Evolutionary conservation across 495 filamentous ascomycete genomes (phyloP), one percentile per base, ranked within the genome.

Genomic region (Aspergillus nidulans): DNA sequence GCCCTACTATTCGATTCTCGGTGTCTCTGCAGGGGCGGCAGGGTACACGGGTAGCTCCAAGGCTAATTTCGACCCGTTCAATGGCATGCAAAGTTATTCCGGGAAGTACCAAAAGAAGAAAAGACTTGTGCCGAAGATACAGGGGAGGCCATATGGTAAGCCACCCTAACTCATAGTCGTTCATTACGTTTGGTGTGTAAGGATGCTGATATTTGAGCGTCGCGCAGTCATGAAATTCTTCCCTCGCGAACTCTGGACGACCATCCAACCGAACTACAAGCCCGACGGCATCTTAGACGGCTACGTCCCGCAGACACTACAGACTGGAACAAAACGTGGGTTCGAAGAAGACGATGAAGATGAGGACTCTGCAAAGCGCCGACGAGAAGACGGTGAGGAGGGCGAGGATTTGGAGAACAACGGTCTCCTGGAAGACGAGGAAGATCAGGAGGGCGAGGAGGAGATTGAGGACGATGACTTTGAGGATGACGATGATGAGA

Each of bases 41-140:
- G 72, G 69, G 38, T 71, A 63, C 16, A 63, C 62, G 18, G 63
- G 32, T 5, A 49, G 25, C 15, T 28, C 70, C 40, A 63, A 75
- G 47, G 58, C 68, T 49, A 61, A 73, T 62, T 68, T 83, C 43
- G 78, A 86, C 62, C 75, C 82, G 4, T 86, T 86, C 59, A 71
- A 78, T 39, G 79, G 81, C 49, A 84, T 83, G 77, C 78, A 74
- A 18, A 79, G 80, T 7, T 86, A 82, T 58, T 77, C 75, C 39
- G 66, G 77, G 16, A 75, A 75, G 42, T 84, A 84, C 65, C 69
- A 74, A 55, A 82, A 79, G 69, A 79, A 79, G 58, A 74, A 70
- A 38, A 63, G 77, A 53, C 75, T 66, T 20, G 53, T 82, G 1
- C 81, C 81, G 18, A 74, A 70, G 41, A 63, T 84, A 23, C 64